Conservation (phyloP, 257 asterid species). For the Anisodus acutangulus region DNA sequence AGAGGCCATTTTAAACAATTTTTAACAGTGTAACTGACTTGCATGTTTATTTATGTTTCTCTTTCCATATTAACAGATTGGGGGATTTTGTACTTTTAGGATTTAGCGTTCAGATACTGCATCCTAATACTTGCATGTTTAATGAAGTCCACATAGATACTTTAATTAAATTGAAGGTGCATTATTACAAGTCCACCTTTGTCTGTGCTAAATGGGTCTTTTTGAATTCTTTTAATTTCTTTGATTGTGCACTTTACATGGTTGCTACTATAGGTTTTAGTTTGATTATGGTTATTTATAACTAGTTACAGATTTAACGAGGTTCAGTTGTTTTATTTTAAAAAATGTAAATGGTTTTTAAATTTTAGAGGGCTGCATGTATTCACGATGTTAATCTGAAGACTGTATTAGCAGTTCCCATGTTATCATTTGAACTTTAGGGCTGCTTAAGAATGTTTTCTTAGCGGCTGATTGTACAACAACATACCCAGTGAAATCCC, state of each 20-base stretch:
- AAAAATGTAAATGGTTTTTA: neutral
- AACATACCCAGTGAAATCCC: no score
- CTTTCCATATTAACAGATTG: neutral
- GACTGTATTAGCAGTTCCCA: neutral
- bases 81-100: neutral
- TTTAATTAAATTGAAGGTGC: neutral
- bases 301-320: neutral
- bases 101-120: neutral
- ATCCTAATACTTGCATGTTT: neutral
- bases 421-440: neutral
- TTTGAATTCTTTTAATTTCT: neutral
- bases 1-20: neutral
- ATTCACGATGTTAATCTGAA: neutral
- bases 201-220: neutral
- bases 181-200: neutral
- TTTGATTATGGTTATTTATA: neutral
- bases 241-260: neutral
- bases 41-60: neutral
- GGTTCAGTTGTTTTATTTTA: slow-evolving; percentile 2
- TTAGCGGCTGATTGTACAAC: neutral
- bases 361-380: neutral
- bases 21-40: neutral
- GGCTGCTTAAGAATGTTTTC: neutral
- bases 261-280: neutral
- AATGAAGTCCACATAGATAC: neutral